These are phyloP conservation scores for Wickerhamomyces rabaulensis DNA, from an alignment of 805 yeast species.

Conservation along the genomic window DNA sequence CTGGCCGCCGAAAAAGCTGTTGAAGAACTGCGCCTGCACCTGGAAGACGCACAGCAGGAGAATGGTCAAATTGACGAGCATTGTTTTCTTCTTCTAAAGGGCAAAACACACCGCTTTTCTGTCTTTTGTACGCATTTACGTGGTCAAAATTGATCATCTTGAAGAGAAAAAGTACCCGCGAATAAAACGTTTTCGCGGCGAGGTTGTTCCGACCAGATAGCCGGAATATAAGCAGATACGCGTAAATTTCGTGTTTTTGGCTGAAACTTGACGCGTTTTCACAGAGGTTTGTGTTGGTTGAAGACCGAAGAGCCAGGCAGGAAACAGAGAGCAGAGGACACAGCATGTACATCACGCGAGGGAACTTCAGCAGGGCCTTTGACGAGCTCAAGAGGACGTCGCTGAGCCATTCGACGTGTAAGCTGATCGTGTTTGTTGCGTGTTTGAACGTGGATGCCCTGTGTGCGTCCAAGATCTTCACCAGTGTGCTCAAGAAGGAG, in stretches of 20 bases:
- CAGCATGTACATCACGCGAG: conserved; percentile 70
- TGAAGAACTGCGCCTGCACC: conserved; percentile 35
- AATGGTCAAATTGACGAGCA: background rate
- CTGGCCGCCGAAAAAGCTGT: conserved; percentile 37
- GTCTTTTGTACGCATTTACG: background rate
- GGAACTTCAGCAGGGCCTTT: conserved; percentile 63
- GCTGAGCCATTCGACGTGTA: conserved; percentile 88
- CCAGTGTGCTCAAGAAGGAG: conserved; percentile 68
- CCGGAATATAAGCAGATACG: no score
- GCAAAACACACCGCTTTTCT: background rate
- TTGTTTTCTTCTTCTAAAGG: background rate
- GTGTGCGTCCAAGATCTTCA: conserved; percentile 78
- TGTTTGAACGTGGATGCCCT: conserved; percentile 88
- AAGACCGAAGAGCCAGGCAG: background rate
- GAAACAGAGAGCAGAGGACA: background rate
- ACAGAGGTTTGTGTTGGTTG: no score
- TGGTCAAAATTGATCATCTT: background rate
- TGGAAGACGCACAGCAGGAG: conserved; percentile 6
- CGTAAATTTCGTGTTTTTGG: no score
- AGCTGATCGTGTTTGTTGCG: conserved; percentile 72
- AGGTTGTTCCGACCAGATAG: no score
- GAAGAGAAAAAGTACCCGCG: no score
- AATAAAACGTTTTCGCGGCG: no score
- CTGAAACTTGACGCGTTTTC: background rate
- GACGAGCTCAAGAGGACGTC: conserved; percentile 64